Conservation (phyloP, 208 protist species). For the Herpetomonas tarakana region DNA sequence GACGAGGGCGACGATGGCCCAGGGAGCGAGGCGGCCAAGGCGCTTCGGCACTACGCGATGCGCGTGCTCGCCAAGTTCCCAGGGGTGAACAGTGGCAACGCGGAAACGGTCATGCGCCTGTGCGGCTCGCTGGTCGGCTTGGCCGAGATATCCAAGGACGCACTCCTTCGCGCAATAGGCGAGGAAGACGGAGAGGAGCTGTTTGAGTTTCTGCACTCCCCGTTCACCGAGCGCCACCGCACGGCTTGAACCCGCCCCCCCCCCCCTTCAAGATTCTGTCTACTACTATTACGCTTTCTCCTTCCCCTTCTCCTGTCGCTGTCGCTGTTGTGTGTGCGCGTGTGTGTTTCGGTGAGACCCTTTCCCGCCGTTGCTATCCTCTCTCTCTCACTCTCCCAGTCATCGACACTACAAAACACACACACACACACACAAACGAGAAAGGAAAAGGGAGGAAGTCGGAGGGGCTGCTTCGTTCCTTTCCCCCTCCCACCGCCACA, state of each 20-base stretch:
- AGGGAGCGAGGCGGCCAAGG: constrained; percentile 30
- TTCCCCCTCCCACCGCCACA: too few relatives aligned
- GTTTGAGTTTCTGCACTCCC: constrained; percentile 62
- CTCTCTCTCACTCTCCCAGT: too few relatives aligned
- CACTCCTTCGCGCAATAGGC: constrained; percentile 50
- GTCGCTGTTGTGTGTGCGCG: too few relatives aligned
- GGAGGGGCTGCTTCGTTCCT: too few relatives aligned
- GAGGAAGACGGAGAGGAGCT: constrained; percentile 39
- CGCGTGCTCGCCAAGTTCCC: constrained; percentile 76
- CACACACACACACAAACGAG: too few relatives aligned
- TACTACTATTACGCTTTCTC: too few relatives aligned
- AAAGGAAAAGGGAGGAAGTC: neutral
- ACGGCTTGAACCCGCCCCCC: too few relatives aligned
- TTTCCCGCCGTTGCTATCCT: too few relatives aligned
- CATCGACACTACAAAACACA: too few relatives aligned
- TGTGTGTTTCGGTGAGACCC: too few relatives aligned
- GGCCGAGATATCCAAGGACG: constrained; percentile 54
- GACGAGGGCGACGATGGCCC: constrained; percentile 18
- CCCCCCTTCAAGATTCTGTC: too few relatives aligned
- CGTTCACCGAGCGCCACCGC: constrained; percentile 30
- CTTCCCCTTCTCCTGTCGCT: too few relatives aligned
- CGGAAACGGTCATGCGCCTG: constrained; percentile 54
- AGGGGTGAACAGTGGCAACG: constrained; percentile 62
- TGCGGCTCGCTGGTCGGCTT: constrained; percentile 75
- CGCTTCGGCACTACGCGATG: constrained; percentile 49